Evolutionary conservation across 2,329 filamentous ascomycete genomes (phyloP), one percentile per base, ranked within the genome.

Genomic region (Colletotrichum sp.): DNA sequence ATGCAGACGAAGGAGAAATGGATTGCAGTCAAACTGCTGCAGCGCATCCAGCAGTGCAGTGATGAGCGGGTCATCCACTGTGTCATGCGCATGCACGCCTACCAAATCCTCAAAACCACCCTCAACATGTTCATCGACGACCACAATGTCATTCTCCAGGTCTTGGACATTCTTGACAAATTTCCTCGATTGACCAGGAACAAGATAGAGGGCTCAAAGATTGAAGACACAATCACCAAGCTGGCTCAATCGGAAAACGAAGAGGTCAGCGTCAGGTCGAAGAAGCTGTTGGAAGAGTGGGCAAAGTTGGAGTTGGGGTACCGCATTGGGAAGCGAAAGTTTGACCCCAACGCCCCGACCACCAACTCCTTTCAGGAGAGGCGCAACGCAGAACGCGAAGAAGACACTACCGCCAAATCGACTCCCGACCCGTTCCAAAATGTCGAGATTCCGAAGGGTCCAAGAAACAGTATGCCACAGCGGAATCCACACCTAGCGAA

Each of bases 1-100:
- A 96, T 98, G 92, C 96, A 98, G 84, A 98, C 95, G 89, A 98
- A 98, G 85, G 97, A 99, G 89, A 98, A 98, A 85, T 99, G 97
- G 97, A 98, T 99, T 84, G 96, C 95, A 4, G 96, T 98, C 85
- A 98, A 98, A 86, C 88, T 99, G 72, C 91, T 99, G 75, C 91
- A 93, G 79, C 96, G 97, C 68, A 96, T 99, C 77, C 95, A 98
- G 84, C 90, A 91, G 55, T 96, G 94, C 82, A 91, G 96, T 64
- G 96, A 98, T 79, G 95, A 98, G 81, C 92, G 92, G 77, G 95
- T 98, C 71, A 92, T 95, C 76, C 95, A 97, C 84, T 92, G 94
- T 68, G 96, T 98, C 52, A 94, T 98, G 81, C 95, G 95, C 80
- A 97, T 98, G 94, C 97, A 98, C 87, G 97, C 96, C 68, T 99